Evolutionary conservation across 129 eudicot genomes (phyloP).

Genomic region (Apium graveolens): DNA sequence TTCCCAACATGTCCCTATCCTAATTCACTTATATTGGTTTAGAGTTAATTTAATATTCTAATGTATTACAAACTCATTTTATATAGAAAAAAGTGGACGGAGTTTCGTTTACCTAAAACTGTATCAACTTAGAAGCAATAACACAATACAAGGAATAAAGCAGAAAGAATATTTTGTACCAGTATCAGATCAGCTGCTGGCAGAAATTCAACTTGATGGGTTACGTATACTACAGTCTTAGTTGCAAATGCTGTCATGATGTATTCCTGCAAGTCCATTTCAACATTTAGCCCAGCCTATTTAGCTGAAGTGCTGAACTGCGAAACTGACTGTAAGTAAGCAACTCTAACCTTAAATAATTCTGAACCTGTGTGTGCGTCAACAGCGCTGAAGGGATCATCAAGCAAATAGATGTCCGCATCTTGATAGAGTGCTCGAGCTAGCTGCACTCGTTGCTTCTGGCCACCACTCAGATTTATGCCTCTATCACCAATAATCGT

Average conservation of each 20-base stretch:
- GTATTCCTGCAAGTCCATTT: conserved; percentile 60
- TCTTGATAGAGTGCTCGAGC: conserved; percentile 98
- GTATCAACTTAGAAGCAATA: background rate
- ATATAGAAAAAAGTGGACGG: background rate
- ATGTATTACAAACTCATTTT: background rate
- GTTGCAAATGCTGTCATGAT: conserved; percentile 76
- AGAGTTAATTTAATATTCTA: background rate
- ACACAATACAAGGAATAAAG: background rate
- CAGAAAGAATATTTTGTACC: conserved; percentile 32
- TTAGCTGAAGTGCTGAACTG: background rate
- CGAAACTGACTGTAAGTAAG: background rate
- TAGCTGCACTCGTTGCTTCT: conserved; percentile 94
- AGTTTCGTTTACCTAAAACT: background rate
- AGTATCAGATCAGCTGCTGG: conserved; percentile 85
- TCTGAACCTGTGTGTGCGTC: conserved; percentile 97
- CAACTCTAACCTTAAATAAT: conserved; percentile 52
- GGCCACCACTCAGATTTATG: conserved; percentile 95
- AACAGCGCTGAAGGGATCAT: conserved; percentile 97
- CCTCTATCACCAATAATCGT: conserved; percentile 98
- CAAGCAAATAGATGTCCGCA: conserved; percentile 91
- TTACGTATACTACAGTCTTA: conserved; percentile 87
- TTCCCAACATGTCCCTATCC: background rate
- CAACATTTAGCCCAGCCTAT: conserved; percentile 11
- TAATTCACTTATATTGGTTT: background rate
- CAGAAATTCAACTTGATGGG: conserved; percentile 90